Evolutionary conservation across 2,329 filamentous ascomycete species (phyloP).

Genomic region (Stagonosporopsis rhizophila): DNA sequence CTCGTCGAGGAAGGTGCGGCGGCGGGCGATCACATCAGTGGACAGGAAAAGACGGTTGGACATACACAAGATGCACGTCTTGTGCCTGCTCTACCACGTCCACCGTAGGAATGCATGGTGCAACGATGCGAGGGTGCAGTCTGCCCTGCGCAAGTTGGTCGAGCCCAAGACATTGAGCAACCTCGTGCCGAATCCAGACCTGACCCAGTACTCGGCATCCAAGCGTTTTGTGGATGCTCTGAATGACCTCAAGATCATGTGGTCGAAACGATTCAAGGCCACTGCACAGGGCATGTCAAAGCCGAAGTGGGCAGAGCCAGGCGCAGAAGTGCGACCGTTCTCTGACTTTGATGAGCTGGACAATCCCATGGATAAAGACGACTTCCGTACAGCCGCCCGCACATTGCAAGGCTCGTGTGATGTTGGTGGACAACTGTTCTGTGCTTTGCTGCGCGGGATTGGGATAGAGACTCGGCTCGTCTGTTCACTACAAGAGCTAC

Average conservation of each 20-base stretch:
- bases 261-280: slow-evolving; percentile 73
- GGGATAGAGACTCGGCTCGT: slow-evolving; percentile 84
- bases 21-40: slow-evolving; percentile 61
- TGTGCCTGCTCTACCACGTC: slow-evolving; percentile 82
- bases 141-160: slow-evolving; percentile 60
- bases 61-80: slow-evolving; percentile 84
- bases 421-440: slow-evolving; percentile 88
- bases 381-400: slow-evolving; percentile 76
- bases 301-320: slow-evolving; percentile 73
- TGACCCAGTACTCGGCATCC: slow-evolving; percentile 77
- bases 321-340: slow-evolving; percentile 62
- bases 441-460: slow-evolving; percentile 81
- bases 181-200: slow-evolving; percentile 70
- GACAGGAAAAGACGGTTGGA: slow-evolving; percentile 71
- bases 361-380: slow-evolving; percentile 69
- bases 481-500: slow-evolving; percentile 85
- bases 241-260: slow-evolving; percentile 71
- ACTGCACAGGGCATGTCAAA: slow-evolving; percentile 60
- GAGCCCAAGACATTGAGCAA: slow-evolving; percentile 69
- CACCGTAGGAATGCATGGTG: slow-evolving; percentile 87
- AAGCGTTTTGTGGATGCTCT: slow-evolving; percentile 81
- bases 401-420: slow-evolving; percentile 83
- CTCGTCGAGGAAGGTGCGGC: slow-evolving; percentile 46
- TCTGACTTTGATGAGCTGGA: slow-evolving; percentile 68
- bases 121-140: slow-evolving; percentile 75